phyloP scores from a whole-genome alignment of 2,329 filamentous ascomycete species.

The Annulohypoxylon truncatum region DNA sequence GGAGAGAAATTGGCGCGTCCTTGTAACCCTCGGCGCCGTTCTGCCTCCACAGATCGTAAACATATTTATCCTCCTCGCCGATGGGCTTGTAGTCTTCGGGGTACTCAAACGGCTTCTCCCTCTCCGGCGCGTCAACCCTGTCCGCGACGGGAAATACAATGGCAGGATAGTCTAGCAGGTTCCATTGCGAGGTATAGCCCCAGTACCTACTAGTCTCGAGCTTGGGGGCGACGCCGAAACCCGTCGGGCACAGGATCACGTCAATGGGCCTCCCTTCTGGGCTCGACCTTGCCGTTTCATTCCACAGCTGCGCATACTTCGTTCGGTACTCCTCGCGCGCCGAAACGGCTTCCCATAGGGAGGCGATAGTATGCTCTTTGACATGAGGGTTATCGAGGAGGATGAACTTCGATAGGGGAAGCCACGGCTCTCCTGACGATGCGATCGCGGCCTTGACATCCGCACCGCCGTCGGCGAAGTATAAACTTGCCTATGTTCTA shows the following conservation, averaged over 20 bases:
- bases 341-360: conserved; percentile 55
- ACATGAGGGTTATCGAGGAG: conserved; percentile 63
- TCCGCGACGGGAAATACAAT: conserved; percentile 67
- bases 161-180: conserved; percentile 74
- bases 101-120: conserved; percentile 35
- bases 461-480: conserved; percentile 71
- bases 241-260: conserved; percentile 70
- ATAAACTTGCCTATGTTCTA: conserved; percentile 54
- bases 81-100: conserved; percentile 38
- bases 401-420: conserved; percentile 70
- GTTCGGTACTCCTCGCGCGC: conserved; percentile 56
- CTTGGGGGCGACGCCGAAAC: conserved; percentile 60
- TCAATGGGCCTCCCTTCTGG: conserved; percentile 57
- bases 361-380: conserved; percentile 53
- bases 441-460: conserved; percentile 63
- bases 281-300: conserved; percentile 47
- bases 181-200: conserved; percentile 76
- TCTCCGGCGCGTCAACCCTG: conserved; percentile 12
- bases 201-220: conserved; percentile 64
- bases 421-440: conserved; percentile 66
- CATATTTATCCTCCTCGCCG: conserved; percentile 40
- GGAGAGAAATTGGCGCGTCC: conserved; percentile 56
- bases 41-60: conserved; percentile 50
- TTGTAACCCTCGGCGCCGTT: conserved; percentile 52
- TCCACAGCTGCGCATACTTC: conserved; percentile 54